Evolutionary conservation across 208 protist genomes (phyloP), one percentile per base, ranked within the genome.

Genomic region (Trypanosomatidae sp.): DNA sequence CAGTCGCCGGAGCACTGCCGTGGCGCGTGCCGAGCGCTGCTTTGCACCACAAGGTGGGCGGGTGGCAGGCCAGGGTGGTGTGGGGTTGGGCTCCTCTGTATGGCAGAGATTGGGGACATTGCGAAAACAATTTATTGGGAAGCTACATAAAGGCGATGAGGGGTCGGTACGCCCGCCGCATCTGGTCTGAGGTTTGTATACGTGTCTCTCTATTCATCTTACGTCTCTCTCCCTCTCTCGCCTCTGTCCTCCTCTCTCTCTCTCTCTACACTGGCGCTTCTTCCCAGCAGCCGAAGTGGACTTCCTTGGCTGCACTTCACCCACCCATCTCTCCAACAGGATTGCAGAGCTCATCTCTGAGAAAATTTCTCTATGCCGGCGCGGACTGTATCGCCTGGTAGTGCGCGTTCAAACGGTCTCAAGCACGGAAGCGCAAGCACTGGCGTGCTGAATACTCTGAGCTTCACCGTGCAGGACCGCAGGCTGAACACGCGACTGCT

Each of bases 401-500:
- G 44, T 30, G 2, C 65, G 59, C 47, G 64, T 36, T 22, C 50
- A 28, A 59, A 36, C 55, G 39, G 69, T 15, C 12, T 43, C 39
- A 75, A 72, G 56, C 73, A 66, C 25, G 66, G 71, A 22, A 25
- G 47, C 5, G 39, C 30, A 3, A 66, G 68, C 25, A 7, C 22
- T 1, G 41, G 3, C 12, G 33, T 9, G 28, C 70, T 39, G 36
- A 62, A 79, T 8, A 62, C 64, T 4, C 62, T 86, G 3, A 76
- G 77, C 41, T 87, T 92, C 70, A 86, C 66, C 60, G 90, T 94
- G 30, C 90, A 92, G 71, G 87, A 90, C 33, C 82, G 90, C 19
- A 87, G 90, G n/a, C 69, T 84, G 53, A 84, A 90, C 56, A 81
- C 84, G 9, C 86, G 86, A 1, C 74, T 90, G 2, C 71, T 91